Conservation (phyloP, 176 grass and related monocot genomes). For the Dactylis glomerata region DNA sequence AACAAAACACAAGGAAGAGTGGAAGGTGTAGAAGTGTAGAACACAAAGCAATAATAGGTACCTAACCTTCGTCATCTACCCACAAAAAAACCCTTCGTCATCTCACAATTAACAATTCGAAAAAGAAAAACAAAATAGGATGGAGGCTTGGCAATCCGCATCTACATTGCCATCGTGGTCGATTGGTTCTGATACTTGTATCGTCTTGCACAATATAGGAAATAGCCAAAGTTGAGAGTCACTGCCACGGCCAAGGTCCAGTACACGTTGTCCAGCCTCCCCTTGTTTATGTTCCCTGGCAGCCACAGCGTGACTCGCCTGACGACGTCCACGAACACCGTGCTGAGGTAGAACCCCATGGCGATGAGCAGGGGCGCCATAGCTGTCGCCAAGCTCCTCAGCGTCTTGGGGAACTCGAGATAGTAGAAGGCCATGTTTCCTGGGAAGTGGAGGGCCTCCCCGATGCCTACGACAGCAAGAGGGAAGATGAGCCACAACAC, state of each 20-base stretch:
- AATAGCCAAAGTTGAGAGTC: slow-evolving; percentile 49
- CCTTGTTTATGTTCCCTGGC: slow-evolving; percentile 43
- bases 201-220: slow-evolving; percentile 33
- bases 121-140: no score
- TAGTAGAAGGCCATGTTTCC: slow-evolving; percentile 52
- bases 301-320: slow-evolving; percentile 41
- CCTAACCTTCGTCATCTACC: no score
- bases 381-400: slow-evolving; percentile 43
- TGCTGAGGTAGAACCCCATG: slow-evolving; percentile 53
- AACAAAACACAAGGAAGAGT: no score
- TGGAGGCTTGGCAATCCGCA: no score
- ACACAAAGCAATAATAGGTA: no score
- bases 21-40: no score
- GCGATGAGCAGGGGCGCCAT: slow-evolving; percentile 38
- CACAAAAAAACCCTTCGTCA: no score
- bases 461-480: slow-evolving; percentile 29
- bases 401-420: slow-evolving; percentile 46
- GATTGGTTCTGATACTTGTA: slow-evolving; percentile 35
- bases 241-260: slow-evolving; percentile 27
- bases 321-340: slow-evolving; percentile 31
- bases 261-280: slow-evolving; percentile 52
- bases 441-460: slow-evolving; percentile 39
- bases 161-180: not conserved
- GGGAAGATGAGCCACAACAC: slow-evolving; percentile 53
- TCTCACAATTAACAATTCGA: no score